Evolutionary conservation across 2,329 filamentous ascomycete species (phyloP).

Genomic region (Monosporascus sp.): DNA sequence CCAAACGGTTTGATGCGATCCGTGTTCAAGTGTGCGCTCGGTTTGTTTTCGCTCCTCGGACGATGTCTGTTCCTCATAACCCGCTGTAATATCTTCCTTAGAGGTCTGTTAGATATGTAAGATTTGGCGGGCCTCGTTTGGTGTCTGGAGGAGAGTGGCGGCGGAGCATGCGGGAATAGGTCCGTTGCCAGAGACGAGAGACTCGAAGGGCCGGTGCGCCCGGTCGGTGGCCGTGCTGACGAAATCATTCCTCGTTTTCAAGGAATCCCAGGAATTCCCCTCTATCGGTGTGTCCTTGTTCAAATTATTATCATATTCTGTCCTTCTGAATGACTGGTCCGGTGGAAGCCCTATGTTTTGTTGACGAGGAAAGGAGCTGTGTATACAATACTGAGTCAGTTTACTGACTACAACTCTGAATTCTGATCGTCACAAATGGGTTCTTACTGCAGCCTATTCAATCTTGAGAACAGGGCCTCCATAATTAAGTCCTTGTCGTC

Average conservation of each 20-base stretch:
- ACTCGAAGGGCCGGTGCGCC: slow-evolving; percentile 4
- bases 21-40: not conserved
- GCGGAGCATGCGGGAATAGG: slow-evolving; percentile 1
- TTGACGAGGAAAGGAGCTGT: not conserved
- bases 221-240: slow-evolving; percentile 1
- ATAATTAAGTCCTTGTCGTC: slow-evolving; percentile 8
- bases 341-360: not conserved
- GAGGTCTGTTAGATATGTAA: not conserved
- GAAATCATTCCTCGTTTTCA: slow-evolving; percentile 4
- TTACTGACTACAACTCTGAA: no score
- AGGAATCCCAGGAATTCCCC: not conserved
- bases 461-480: slow-evolving; percentile 1
- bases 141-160: no score
- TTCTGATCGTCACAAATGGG: no score
- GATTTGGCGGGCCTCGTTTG: not conserved
- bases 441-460: slow-evolving; percentile 5
- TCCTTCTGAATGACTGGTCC: not conserved
- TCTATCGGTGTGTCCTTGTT: not conserved
- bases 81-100: no score
- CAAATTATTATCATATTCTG: not conserved
- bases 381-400: not conserved
- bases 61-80: not conserved
- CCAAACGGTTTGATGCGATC: not conserved
- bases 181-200: not conserved
- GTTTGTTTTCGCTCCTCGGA: slow-evolving; percentile 1